These are phyloP conservation scores for Catharanthus roseus DNA, from an alignment of 257 asterid species.

Conservation along the genomic window DNA sequence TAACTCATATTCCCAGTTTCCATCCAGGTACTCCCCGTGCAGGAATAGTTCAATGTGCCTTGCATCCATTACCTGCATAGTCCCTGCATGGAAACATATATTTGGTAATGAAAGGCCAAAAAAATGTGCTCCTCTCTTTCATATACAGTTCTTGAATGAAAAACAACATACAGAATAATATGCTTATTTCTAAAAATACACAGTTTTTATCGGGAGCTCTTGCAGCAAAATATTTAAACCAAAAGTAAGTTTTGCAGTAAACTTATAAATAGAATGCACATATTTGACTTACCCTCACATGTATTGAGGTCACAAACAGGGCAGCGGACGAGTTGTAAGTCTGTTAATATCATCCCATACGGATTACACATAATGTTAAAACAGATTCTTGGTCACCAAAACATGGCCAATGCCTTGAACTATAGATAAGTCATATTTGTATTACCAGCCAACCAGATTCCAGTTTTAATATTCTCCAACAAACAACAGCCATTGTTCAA, in stretches of 20 bases:
- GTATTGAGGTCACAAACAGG: constrained; percentile 90
- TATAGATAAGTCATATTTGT: constrained; percentile 5
- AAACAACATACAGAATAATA: neutral
- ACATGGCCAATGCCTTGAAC: neutral
- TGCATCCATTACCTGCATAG: constrained; percentile 93
- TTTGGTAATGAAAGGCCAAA: neutral
- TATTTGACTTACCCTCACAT: constrained; percentile 73
- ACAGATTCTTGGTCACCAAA: neutral
- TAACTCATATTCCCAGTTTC: constrained; percentile 70
- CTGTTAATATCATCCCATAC: constrained; percentile 31
- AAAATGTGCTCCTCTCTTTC: neutral
- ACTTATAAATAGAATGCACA: constrained; percentile 2
- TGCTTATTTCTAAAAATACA: neutral
- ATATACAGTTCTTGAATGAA: neutral
- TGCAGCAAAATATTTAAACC: neutral
- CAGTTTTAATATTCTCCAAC: constrained; percentile 56
- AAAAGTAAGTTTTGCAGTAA: neutral
- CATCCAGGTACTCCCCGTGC: constrained; percentile 52
- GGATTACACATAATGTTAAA: neutral
- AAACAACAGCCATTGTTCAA: constrained; percentile 55
- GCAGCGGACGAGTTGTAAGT: constrained; percentile 95
- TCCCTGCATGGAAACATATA: constrained; percentile 45
- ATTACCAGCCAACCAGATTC: constrained; percentile 98
- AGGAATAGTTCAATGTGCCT: constrained; percentile 88
- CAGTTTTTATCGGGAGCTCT: neutral